Base-by-base conservation (phyloP, 768 basidiomycete genomes). In the Termitomyces sp. region DNA sequence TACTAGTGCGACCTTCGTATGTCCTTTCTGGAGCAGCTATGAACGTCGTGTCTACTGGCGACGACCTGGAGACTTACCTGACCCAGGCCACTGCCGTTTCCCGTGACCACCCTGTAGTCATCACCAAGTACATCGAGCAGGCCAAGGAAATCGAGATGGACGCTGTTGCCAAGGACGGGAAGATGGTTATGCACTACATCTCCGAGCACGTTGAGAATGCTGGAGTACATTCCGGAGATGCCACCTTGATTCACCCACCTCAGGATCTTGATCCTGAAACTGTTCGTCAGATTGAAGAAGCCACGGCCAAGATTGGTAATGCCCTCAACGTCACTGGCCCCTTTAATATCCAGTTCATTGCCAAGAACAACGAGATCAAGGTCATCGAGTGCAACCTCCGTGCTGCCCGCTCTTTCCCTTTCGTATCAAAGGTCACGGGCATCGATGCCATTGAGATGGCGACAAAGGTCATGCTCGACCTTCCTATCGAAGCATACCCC, bases 141-240 rank as follows among this genome's bases (percentile, higher is more conserved):
- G 97, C 97, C 32, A 98, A 99, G 80, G 97, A 99, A 75, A 99
- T 99, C 64, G 97, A 99, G 79, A 98, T 99, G 94, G 97, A 99
- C 68, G 97, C 97, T 22, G 86, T 99, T 40, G 97, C 97, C 35
- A 91, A 91, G 73, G 92, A 93, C 68, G 96, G 96, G 22, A 92
- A 97, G 78, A 88, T 99, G 84, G 81, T 98, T 72, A 98, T 99
- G 96, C 97, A 99, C 72, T 98, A 94, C 73, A 94, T 98, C 70
- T 98, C 96, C 13, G 97, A 98, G 76, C 96, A 99, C 71, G 95
- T 98, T 66, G 96, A 98, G 77, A 98, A 98, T 68, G 95, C 96
- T 4, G 96, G 97, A 59, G 95, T 99, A 2, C 96, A 99, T 75
- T 99, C 97, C 54, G 96, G 96, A 59, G 97, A 99, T 66, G 96